phyloP scores from a whole-genome alignment of 768 basidiomycete species.

The Kwoniella mangroviensis region DNA sequence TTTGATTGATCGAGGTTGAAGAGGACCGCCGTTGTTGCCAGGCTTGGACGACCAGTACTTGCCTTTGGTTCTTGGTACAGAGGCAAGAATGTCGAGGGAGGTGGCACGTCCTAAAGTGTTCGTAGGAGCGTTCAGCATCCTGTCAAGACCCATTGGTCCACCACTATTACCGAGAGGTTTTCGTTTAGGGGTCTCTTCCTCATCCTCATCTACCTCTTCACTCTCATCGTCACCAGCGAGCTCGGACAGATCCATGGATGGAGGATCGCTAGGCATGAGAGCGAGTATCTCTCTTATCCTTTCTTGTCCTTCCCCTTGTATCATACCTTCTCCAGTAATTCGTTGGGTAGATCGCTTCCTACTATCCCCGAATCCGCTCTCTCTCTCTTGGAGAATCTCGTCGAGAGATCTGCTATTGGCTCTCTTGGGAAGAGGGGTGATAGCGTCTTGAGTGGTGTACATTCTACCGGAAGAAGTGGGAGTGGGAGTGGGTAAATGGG shows the following conservation, averaged over 20 bases:
- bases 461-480: constrained; percentile 5
- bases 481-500: constrained; percentile 10
- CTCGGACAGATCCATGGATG: constrained; percentile 30
- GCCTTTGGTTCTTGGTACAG: constrained; percentile 21
- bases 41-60: constrained; percentile 6
- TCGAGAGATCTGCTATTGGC: constrained; percentile 29
- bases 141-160: constrained; percentile 20
- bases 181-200: constrained; percentile 3
- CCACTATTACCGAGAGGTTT: constrained; percentile 3
- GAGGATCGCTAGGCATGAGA: constrained; percentile 35
- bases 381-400: constrained; percentile 28
- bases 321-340: constrained; percentile 3
- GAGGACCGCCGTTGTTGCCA: constrained; percentile 6
- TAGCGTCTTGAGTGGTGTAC: background rate
- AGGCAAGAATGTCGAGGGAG: constrained; percentile 32
- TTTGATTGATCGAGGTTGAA: constrained; percentile 15
- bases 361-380: constrained; percentile 16
- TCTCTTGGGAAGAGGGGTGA: constrained; percentile 22
- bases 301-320: constrained; percentile 23
- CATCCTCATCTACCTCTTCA: constrained; percentile 8
- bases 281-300: constrained; percentile 26
- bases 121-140: constrained; percentile 26
- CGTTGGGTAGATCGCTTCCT: constrained; percentile 11
- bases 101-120: constrained; percentile 30
- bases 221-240: constrained; percentile 20